Conservation (phyloP, 106 monocot genomes). For the Apostasia ramifera region DNA sequence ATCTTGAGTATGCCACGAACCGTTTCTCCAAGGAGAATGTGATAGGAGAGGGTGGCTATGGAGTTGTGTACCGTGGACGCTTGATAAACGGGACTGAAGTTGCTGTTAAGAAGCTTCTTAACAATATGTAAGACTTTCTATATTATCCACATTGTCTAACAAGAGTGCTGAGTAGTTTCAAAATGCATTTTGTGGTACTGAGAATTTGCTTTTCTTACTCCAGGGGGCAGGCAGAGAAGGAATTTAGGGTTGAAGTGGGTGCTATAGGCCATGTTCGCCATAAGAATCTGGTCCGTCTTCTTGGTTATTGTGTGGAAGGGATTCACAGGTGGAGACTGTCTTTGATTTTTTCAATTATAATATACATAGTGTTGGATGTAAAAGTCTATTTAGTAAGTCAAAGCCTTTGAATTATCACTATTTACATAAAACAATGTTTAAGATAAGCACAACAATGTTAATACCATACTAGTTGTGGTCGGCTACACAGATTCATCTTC, state of each 20-base stretch:
- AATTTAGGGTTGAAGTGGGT: conserved; percentile 89
- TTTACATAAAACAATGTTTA: background rate
- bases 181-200: conserved; percentile 12
- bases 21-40: conserved; percentile 24
- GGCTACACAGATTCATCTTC: too few species aligned
- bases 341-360: background rate
- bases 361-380: too few species aligned
- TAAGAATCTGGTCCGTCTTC: conserved; percentile 74
- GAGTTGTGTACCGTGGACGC: conserved; percentile 25
- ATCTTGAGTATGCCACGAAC: conserved; percentile 24
- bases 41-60: conserved; percentile 31
- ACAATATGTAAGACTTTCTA: conserved; percentile 24
- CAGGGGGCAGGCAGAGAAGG: conserved; percentile 88
- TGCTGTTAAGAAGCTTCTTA: conserved; percentile 28
- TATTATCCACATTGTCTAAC: too few species aligned
- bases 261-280: conserved; percentile 89
- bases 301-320: conserved; percentile 86
- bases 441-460: too few species aligned
- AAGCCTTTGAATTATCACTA: background rate
- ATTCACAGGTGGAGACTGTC: conserved; percentile 46
- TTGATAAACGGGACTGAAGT: conserved; percentile 17
- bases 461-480: too few species aligned
- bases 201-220: background rate
- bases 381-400: background rate
- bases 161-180: background rate